phyloP scores from a whole-genome alignment of 2,329 filamentous ascomycete species.

The Colletotrichum shisoi region DNA sequence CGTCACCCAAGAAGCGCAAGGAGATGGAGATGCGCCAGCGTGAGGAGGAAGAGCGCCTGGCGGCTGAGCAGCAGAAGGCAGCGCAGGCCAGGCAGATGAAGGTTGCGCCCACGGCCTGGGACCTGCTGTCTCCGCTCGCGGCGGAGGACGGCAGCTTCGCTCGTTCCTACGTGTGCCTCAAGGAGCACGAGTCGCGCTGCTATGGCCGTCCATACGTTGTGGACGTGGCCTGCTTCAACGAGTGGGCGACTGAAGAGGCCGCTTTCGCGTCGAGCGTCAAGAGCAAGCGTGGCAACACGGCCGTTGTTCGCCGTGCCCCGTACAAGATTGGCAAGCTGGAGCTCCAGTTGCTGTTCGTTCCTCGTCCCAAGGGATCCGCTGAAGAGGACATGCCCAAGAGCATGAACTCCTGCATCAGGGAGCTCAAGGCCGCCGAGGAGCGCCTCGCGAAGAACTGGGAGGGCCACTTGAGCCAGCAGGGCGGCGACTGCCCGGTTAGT shows the following conservation, averaged over 20 bases:
- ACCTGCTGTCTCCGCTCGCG: constrained; percentile 84
- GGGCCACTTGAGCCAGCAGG: constrained; percentile 92
- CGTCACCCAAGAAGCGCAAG: constrained; percentile 95
- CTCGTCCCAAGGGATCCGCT: constrained; percentile 82
- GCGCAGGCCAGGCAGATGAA: constrained; percentile 69
- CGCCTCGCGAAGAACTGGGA: constrained; percentile 81
- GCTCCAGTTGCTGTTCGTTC: constrained; percentile 92
- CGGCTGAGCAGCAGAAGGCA: constrained; percentile 69
- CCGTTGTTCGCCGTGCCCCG: constrained; percentile 82
- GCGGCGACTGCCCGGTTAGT: constrained; percentile 95
- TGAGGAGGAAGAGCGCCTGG: constrained; percentile 79
- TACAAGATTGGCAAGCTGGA: constrained; percentile 96
- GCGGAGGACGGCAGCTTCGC: constrained; percentile 94
- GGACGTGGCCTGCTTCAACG: constrained; percentile 95
- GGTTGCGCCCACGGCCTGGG: constrained; percentile 77
- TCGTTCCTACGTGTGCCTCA: constrained; percentile 90
- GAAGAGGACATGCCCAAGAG: constrained; percentile 99
- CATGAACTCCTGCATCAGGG: constrained; percentile 94
- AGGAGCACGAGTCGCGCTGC: constrained; percentile 87
- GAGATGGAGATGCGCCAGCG: constrained; percentile 86
- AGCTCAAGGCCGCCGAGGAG: constrained; percentile 89
- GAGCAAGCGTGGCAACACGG: constrained; percentile 81
- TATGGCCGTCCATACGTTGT: constrained; percentile 88
- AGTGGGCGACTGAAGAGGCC: constrained; percentile 92
- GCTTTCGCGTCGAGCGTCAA: constrained; percentile 84